phyloP scores from a whole-genome alignment of 495 filamentous ascomycete genomes.

The Sporormia fimetaria region DNA sequence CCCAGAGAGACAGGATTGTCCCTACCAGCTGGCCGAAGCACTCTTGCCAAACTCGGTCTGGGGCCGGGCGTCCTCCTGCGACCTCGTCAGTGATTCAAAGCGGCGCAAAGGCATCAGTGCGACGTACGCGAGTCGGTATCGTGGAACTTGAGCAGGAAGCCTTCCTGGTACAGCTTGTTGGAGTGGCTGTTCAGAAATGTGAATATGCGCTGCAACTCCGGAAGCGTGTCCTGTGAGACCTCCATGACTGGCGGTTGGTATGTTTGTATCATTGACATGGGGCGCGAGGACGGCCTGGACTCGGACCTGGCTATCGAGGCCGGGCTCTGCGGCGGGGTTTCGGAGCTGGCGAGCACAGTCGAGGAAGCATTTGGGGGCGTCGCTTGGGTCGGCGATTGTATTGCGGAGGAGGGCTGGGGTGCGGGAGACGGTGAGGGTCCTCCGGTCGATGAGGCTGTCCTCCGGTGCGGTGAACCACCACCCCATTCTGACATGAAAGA shows the following conservation, averaged over 20 bases:
- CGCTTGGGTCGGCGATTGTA: conserved; percentile 7
- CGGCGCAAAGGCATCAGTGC: neutral
- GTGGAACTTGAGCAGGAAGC: conserved; percentile 92
- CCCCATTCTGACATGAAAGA: conserved; percentile 55
- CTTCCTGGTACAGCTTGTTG: conserved; percentile 95
- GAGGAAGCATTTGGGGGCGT: conserved; percentile 14
- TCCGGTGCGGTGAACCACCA: conserved; percentile 31
- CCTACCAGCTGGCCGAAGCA: conserved; percentile 95
- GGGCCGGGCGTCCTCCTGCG: conserved; percentile 71
- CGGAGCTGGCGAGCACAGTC: conserved; percentile 16
- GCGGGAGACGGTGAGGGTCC: conserved; percentile 14
- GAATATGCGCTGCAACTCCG: conserved; percentile 91
- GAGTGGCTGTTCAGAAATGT: conserved; percentile 86
- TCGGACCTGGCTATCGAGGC: conserved; percentile 21
- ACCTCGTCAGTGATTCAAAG: conserved; percentile 25
- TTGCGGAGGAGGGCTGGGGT: conserved; percentile 15
- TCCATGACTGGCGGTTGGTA: conserved; percentile 85
- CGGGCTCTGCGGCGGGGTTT: conserved; percentile 11
- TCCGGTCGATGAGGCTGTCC: conserved; percentile 30
- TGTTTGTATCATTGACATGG: conserved; percentile 57
- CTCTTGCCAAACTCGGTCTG: conserved; percentile 86
- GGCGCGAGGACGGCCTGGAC: conserved; percentile 41
- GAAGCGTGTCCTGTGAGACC: conserved; percentile 68
- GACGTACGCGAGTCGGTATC: conserved; percentile 78
- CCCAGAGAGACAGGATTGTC: conserved; percentile 91